phyloP scores from a whole-genome alignment of 495 filamentous ascomycete genomes.

The Aspergillus leporis region DNA sequence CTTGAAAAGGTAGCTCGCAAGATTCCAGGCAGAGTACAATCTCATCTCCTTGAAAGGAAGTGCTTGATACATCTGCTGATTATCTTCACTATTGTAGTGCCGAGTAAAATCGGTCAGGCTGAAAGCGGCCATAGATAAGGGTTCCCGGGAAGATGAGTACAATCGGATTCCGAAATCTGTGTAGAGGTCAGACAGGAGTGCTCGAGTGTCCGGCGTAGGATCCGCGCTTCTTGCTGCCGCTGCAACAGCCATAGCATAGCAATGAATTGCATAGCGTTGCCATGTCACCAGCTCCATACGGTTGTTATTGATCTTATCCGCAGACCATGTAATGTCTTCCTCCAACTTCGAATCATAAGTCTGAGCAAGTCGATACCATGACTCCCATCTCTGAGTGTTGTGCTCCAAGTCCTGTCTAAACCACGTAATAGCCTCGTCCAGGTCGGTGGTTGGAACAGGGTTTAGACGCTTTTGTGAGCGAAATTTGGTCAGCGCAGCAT shows the following conservation, averaged over 20 bases:
- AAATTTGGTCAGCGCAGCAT: slow-evolving; percentile 85
- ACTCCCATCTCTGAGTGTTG: slow-evolving; percentile 84
- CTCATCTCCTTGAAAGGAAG: slow-evolving; percentile 72
- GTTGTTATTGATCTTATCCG: slow-evolving; percentile 92
- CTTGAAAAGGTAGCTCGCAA: slow-evolving; percentile 76
- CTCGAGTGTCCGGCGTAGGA: slow-evolving; percentile 58
- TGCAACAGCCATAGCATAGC: slow-evolving; percentile 87
- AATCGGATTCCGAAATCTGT: slow-evolving; percentile 86
- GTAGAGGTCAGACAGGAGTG: slow-evolving; percentile 79
- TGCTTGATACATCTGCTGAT: slow-evolving; percentile 71
- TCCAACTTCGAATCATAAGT: slow-evolving; percentile 90
- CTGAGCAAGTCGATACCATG: slow-evolving; percentile 93
- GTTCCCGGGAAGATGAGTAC: slow-evolving; percentile 88
- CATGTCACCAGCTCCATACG: slow-evolving; percentile 68
- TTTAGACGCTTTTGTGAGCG: slow-evolving; percentile 78
- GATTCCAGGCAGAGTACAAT: slow-evolving; percentile 80
- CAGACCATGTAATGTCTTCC: slow-evolving; percentile 89
- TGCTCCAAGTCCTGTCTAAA: slow-evolving; percentile 86
- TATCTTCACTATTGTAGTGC: slow-evolving; percentile 67
- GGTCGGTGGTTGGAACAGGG: slow-evolving; percentile 77
- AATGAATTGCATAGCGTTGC: slow-evolving; percentile 86
- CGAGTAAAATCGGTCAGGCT: slow-evolving; percentile 71
- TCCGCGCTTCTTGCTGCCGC: slow-evolving; percentile 65
- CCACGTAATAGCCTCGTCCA: slow-evolving; percentile 79
- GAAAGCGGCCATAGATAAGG: slow-evolving; percentile 87